Base-by-base conservation (phyloP, 2,329 filamentous ascomycete genomes). In the Lecanicillium sp. region DNA sequence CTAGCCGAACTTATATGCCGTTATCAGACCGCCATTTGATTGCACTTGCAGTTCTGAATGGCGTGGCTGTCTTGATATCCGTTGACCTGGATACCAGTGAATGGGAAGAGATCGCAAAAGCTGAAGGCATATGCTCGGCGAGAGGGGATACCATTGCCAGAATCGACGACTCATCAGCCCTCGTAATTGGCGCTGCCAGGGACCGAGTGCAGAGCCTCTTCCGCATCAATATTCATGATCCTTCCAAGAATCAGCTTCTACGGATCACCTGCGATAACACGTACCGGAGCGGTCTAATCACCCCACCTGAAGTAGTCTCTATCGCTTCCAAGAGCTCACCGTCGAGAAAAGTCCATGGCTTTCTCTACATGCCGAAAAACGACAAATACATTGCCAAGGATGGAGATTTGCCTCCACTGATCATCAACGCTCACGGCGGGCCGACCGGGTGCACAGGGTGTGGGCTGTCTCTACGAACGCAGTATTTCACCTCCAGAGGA, bases 401-500 rank as follows among this genome's bases (percentile, higher is more conserved):
- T 0, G 59, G 52, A 1, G 53, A 54, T 0, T 58, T 62, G 1
- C 72, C 71, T 1, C 71, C 73, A 1, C 55, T 74, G 2, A 66
- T 77, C 17, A 57, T 76, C 33, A 57, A 54, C 3, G 60, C 66
- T 1, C 73, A 77, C 27, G 73, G 72, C 5, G 74, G 72, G 0
- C 73, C 64, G n/a, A 76, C 66, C 1, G 53, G 55, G 2, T 61
- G 66, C 37, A 57, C 54, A 0, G 56, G 62, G 1, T 61, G 65
- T 0, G 69, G 69, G 0, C 56, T 77, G 1, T 54, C 58, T 11
- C 52, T 73, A 6, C 51, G 56, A 15, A 60, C 58, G 3, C 73
- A 77, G 47, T 75, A 71, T 48, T 74, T 66, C 46, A 75, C 71
- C 0, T 68, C 71, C 4, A 59, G 74, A 11, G 73, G 73, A 4